Evolutionary conservation across 805 yeast genomes (phyloP).

Genomic region (Sugiyamaella smithiae): DNA sequence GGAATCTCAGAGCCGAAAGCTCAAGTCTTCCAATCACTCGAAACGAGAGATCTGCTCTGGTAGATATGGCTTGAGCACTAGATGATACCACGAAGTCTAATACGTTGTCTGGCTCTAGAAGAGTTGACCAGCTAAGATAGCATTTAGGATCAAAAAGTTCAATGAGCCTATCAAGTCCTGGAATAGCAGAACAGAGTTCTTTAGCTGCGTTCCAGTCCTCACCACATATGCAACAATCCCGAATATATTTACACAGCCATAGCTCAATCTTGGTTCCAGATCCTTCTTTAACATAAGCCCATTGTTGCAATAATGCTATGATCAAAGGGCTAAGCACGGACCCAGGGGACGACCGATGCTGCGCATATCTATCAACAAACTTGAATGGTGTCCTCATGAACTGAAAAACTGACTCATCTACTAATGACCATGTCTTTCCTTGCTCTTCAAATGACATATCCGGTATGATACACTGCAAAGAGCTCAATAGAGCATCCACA

Average conservation of each 20-base stretch:
- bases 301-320: slow-evolving; percentile 65
- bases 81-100: slow-evolving; percentile 17
- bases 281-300: slow-evolving; percentile 47
- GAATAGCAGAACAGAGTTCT: not conserved
- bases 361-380: slow-evolving; percentile 59
- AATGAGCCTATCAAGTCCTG: not conserved
- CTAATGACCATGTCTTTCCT: slow-evolving; percentile 51
- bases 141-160: not conserved
- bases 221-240: slow-evolving; percentile 53
- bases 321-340: slow-evolving; percentile 52
- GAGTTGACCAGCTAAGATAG: not conserved
- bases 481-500: slow-evolving; percentile 49
- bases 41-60: slow-evolving; percentile 9
- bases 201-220: slow-evolving; percentile 43
- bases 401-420: slow-evolving; percentile 77
- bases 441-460: slow-evolving; percentile 13
- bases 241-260: slow-evolving; percentile 53
- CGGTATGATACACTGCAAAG: slow-evolving; percentile 35
- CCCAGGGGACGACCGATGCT: slow-evolving; percentile 27
- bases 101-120: slow-evolving; percentile 4
- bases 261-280: slow-evolving; percentile 30
- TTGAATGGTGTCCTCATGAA: slow-evolving; percentile 76
- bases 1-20: slow-evolving; percentile 13
- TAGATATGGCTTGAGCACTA: not conserved
- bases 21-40: slow-evolving; percentile 11